Percentiles rank a stretch among this genome's conserved stretches.
phyloP scores from a whole-genome alignment of 2,329 filamentous ascomycete genomes.

The Pestalotiopsis sp. region DNA sequence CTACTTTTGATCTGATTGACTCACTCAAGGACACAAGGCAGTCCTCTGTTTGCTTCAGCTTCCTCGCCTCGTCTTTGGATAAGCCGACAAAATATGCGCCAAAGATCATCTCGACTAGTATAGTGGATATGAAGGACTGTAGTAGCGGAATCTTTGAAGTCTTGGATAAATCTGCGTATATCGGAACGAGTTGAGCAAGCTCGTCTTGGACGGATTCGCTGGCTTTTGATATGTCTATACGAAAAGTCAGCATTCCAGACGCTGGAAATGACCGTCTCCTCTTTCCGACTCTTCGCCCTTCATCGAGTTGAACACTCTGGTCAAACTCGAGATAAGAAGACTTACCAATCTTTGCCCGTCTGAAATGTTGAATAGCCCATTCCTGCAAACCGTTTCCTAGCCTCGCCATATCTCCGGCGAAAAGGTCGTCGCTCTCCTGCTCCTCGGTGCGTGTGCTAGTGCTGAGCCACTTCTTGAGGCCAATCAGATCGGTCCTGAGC shows the following conservation, averaged over 20 bases:
- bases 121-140: slow-evolving; percentile 60
- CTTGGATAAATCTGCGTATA: slow-evolving; percentile 54
- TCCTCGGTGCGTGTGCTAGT: slow-evolving; percentile 62
- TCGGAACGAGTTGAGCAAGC: slow-evolving; percentile 48
- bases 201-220: slow-evolving; percentile 39
- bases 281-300: too few relatives aligned
- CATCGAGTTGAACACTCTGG: background rate
- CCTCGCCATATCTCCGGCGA: slow-evolving; percentile 61
- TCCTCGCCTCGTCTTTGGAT: slow-evolving; percentile 50
- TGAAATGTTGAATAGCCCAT: slow-evolving; percentile 71
- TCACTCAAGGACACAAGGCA: slow-evolving; percentile 44
- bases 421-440: slow-evolving; percentile 65
- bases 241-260: background rate
- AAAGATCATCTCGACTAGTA: slow-evolving; percentile 64
- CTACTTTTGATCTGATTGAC: slow-evolving; percentile 14
- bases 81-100: slow-evolving; percentile 64
- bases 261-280: too few relatives aligned
- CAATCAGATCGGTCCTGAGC: slow-evolving; percentile 60
- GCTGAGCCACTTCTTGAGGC: slow-evolving; percentile 72
- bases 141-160: slow-evolving; percentile 61
- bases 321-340: slow-evolving; percentile 9
- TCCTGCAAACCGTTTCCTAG: slow-evolving; percentile 71
- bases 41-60: slow-evolving; percentile 50
- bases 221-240: slow-evolving; percentile 19
- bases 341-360: slow-evolving; percentile 59